Conservation (phyloP, 768 basidiomycete genomes). For the Royoungia palumana region DNA sequence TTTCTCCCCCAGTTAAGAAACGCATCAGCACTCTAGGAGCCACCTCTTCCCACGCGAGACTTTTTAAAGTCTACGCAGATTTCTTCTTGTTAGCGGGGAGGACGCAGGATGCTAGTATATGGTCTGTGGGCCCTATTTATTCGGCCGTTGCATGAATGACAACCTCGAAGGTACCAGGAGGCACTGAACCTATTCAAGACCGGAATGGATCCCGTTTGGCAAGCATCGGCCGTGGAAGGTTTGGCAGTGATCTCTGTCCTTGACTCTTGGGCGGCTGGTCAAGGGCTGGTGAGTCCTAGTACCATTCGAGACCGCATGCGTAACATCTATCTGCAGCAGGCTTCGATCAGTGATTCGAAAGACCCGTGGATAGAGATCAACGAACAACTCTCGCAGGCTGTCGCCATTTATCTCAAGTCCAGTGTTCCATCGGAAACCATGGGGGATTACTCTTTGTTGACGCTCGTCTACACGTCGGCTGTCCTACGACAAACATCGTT, state of each 20-base stretch:
- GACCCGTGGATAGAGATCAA: slow-evolving; percentile 76
- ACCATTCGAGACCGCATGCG: neutral
- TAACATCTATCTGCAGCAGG: slow-evolving; percentile 43
- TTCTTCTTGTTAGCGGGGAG: slow-evolving; percentile 87
- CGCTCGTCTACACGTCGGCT: slow-evolving; percentile 63
- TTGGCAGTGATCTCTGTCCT: slow-evolving; percentile 74
- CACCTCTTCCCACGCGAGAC: slow-evolving; percentile 76
- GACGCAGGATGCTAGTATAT: slow-evolving; percentile 73
- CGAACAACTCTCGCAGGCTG: slow-evolving; percentile 69
- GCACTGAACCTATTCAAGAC: slow-evolving; percentile 73
- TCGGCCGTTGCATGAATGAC: slow-evolving; percentile 13
- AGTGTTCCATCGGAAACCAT: slow-evolving; percentile 50
- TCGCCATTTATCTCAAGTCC: slow-evolving; percentile 56
- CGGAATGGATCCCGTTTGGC: slow-evolving; percentile 80
- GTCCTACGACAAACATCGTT: slow-evolving; percentile 73
- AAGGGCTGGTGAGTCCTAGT: slow-evolving; percentile 57
- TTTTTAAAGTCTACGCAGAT: slow-evolving; percentile 87
- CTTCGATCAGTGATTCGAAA: slow-evolving; percentile 46
- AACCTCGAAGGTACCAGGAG: slow-evolving; percentile 72
- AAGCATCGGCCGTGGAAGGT: slow-evolving; percentile 85
- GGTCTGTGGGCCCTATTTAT: slow-evolving; percentile 46
- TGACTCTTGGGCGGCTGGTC: slow-evolving; percentile 79
- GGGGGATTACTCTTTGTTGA: slow-evolving; percentile 56
- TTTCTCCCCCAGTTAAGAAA: slow-evolving; percentile 47
- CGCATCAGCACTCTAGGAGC: slow-evolving; percentile 61